Base-by-base conservation (phyloP, 176 grass and related monocot genomes). In the Pontederia paniculata region DNA sequence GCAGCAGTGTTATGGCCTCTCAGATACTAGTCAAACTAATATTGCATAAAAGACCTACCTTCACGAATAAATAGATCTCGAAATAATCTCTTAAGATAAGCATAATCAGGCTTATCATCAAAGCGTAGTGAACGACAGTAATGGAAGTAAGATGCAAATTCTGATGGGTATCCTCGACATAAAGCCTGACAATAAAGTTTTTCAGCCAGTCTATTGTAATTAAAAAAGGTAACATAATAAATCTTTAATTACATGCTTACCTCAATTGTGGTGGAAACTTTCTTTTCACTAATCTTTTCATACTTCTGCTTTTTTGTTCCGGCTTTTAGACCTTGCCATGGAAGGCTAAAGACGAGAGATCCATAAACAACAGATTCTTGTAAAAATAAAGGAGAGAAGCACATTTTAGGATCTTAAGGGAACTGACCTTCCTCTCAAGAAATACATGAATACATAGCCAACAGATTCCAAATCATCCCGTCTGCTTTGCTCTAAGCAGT, bases 351-450 rank as follows among this genome's bases (percentile, higher is more conserved):
- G 10, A 50, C 12, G n/a, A 42, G 15, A 59, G 14, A 59, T 9
- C 25, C 17, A 59, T 31, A 31, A 2, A 31, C 25, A 31, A 31
- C 5, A 16, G 28, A 59, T 59, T 28, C 37, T 14, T 9, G 17
- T 41, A 13, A 11, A 23, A 59, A 59, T 37, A 6, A 58, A 59
- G 2, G 9, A 17, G 17, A 42, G 16, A 22, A 17, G 17, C 17
- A 41, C 56, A 7, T 43, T 9, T n/a, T 59, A 22, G 17, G 42
- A 42, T 59, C 10, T 59, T 13, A 59, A n/a, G 56, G 14, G 13
- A 43, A 59, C 56, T n/a, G 42, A 59, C 56, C 56, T 59, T 59
- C 56, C 56, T 59, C 56, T 59, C 25, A 59, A 59, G 56, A 59
- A 59, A 42, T 59, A 59, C 56, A 59, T 42, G 25, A 59, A 59